Evolutionary conservation across 2,329 filamentous ascomycete genomes (phyloP), one percentile per base, ranked within the genome.

Genomic region (Gremmenia infestans): DNA sequence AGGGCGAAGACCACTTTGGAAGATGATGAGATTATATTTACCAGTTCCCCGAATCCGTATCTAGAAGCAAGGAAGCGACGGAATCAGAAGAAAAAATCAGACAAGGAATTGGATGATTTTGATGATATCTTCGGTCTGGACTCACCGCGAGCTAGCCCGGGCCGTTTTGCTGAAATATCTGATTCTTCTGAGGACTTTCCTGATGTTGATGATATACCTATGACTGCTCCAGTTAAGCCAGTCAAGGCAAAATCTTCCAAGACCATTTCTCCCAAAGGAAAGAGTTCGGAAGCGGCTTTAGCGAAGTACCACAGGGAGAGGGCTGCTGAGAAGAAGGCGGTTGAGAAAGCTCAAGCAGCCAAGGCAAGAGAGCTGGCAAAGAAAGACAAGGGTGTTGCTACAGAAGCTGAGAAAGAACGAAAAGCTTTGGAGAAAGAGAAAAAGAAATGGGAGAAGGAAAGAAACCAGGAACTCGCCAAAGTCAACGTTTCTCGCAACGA

Each of bases 401-500:
- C 65, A 50, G 65, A 66, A 46, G 63, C 60, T 2, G 66, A 82
- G 61, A 78, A 80, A 39, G 70, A 73, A 3, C 81, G 86, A 55
- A 84, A 79, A 49, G 78, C 85, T 53, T 72, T 76, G 0, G 79
- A 79, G 49, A 88, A 82, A 64, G 82, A 85, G 54, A 77, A 82
- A 50, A 87, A 82, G 60, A 78, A 77, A 0, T 72, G 74, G 6
- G 83, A 90, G 61, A 89, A 86, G 64, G 80, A 85, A 60, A 75
- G 76, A 3, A 82, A 81, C 11, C 81, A 82, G 6, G 86, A 89
- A 7, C 72, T 92, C 22, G 82, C 83, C 3, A 84, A 89, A 60
- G 87, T 85, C 43, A 93, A 93, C 71, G 90, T 87, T 65, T 72
- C 86, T 9, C 83, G 83, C 51, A 83, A 82, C 0, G 85, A 91